These are phyloP conservation scores for Mycosarcoma maydis DNA, from an alignment of 1,284 basidiomycete genomes.

Conservation along the genomic window DNA sequence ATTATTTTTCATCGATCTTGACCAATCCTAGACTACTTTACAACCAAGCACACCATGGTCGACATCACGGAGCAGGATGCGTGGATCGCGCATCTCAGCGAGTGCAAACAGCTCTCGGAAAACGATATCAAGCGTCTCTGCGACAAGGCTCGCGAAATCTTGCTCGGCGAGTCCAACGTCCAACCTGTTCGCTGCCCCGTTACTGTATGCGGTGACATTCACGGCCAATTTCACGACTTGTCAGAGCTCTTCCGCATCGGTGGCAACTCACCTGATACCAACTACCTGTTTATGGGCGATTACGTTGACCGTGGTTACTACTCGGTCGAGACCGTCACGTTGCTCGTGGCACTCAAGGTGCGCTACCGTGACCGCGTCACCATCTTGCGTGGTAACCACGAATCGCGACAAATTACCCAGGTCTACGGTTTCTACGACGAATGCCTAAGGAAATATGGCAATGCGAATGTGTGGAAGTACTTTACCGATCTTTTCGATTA, in stretches of 20 bases:
- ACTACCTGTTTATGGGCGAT: constrained; percentile 99
- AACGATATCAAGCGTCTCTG: constrained; percentile 96
- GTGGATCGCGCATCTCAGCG: constrained; percentile 96
- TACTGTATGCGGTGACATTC: constrained; percentile 77
- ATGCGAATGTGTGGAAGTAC: constrained; percentile 99
- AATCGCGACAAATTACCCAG: constrained; percentile 98
- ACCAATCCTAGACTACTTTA: not conserved
- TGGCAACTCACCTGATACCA: constrained; percentile 98
- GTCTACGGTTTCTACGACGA: constrained; percentile 99
- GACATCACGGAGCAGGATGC: constrained; percentile 65
- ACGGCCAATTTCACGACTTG: constrained; percentile 96
- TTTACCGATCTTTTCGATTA: constrained; percentile 99
- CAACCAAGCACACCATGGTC: constrained; percentile 42
- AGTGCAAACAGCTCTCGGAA: constrained; percentile 97
- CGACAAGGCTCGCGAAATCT: constrained; percentile 97
- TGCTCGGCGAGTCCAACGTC: constrained; percentile 75
- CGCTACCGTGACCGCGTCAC: constrained; percentile 98
- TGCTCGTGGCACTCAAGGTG: constrained; percentile 97
- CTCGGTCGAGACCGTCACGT: constrained; percentile 97
- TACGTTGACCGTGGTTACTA: constrained; percentile 99
- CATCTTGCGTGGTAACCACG: constrained; percentile 97
- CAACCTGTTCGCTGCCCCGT: constrained; percentile 91
- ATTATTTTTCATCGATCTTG: not conserved
- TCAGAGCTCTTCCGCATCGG: constrained; percentile 99
- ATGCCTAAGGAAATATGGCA: constrained; percentile 98